Evolutionary conservation across 352 stramenopile species (phyloP).

Genomic region (Pythium volutum): DNA sequence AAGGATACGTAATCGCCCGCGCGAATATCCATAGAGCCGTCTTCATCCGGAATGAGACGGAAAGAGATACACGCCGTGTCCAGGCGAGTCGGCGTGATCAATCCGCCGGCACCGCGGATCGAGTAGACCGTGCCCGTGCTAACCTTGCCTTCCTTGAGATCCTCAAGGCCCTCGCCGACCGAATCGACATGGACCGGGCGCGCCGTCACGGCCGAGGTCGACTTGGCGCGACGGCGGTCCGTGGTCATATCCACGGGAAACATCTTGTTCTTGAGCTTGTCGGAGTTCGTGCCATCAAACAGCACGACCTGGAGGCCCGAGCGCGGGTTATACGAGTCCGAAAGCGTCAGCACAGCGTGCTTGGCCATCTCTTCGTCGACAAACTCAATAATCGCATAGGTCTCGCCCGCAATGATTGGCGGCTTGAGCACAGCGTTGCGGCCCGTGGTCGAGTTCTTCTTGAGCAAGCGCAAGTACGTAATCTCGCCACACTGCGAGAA

Average conservation of each 20-base stretch:
- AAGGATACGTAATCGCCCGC: constrained; percentile 88
- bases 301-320: constrained; percentile 87
- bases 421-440: constrained; percentile 87
- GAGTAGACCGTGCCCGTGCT: constrained; percentile 86
- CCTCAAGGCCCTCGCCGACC: constrained; percentile 78
- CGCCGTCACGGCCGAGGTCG: constrained; percentile 55
- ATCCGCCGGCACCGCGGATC: constrained; percentile 75
- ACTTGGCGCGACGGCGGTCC: constrained; percentile 80
- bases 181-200: constrained; percentile 79
- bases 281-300: constrained; percentile 86
- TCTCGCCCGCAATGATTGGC: constrained; percentile 83
- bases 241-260: constrained; percentile 68
- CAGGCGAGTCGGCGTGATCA: constrained; percentile 82
- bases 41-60: constrained; percentile 84
- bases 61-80: constrained; percentile 86
- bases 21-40: constrained; percentile 81
- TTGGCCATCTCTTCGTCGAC: constrained; percentile 88
- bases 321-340: constrained; percentile 86
- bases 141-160: constrained; percentile 85
- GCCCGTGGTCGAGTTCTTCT: constrained; percentile 85
- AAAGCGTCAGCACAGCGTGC: constrained; percentile 83
- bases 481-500: constrained; percentile 84
- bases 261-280: constrained; percentile 90
- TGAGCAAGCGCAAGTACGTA: constrained; percentile 83
- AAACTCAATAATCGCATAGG: constrained; percentile 89